Percentiles rank a stretch among this genome's conserved stretches.
phyloP scores from a whole-genome alignment of 345 rosid genomes.

The Lenwebbia sp. region DNA sequence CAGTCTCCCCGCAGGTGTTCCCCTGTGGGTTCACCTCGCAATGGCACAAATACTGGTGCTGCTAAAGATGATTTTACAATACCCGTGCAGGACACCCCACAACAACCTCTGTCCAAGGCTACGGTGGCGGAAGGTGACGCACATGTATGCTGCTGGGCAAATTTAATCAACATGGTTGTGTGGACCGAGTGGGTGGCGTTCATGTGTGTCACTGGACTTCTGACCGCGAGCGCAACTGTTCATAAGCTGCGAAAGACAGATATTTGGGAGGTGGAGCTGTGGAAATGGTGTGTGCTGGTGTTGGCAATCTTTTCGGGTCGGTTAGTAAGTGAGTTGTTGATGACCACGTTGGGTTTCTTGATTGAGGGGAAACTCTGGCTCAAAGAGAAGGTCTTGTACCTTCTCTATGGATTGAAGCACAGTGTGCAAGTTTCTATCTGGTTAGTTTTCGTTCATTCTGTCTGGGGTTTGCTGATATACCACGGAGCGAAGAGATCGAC shows the following conservation, averaged over 20 bases:
- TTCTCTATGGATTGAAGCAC: constrained; percentile 42
- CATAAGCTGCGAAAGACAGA: constrained; percentile 8
- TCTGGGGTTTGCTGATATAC: constrained; percentile 49
- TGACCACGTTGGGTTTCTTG: constrained; percentile 36
- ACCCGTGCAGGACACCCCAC: constrained; percentile 28
- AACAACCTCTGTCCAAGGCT: constrained; percentile 21
- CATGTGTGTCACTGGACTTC: constrained; percentile 14
- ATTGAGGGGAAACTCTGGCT: constrained; percentile 45
- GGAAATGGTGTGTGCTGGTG: constrained; percentile 56
- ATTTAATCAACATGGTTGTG: constrained; percentile 15
- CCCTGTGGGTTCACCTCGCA: constrained; percentile 15
- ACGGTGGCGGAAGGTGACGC: constrained; percentile 11
- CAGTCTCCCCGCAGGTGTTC: constrained; percentile 15
- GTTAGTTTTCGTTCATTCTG: constrained; percentile 35
- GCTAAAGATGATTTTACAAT: constrained; percentile 13
- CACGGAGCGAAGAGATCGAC: constrained; percentile 27
- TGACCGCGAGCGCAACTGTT: constrained; percentile 28
- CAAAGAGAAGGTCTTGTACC: constrained; percentile 54
- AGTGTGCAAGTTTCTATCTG: constrained; percentile 45
- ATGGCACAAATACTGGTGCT: background rate
- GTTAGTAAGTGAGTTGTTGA: constrained; percentile 33
- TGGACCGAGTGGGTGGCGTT: constrained; percentile 21
- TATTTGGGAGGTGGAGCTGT: constrained; percentile 39
- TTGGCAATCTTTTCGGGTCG: constrained; percentile 43
- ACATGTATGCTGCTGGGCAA: constrained; percentile 2